These are phyloP conservation scores for Vitis amurensis DNA, from an alignment of 164 flowering plant species.

Conservation along the genomic window DNA sequence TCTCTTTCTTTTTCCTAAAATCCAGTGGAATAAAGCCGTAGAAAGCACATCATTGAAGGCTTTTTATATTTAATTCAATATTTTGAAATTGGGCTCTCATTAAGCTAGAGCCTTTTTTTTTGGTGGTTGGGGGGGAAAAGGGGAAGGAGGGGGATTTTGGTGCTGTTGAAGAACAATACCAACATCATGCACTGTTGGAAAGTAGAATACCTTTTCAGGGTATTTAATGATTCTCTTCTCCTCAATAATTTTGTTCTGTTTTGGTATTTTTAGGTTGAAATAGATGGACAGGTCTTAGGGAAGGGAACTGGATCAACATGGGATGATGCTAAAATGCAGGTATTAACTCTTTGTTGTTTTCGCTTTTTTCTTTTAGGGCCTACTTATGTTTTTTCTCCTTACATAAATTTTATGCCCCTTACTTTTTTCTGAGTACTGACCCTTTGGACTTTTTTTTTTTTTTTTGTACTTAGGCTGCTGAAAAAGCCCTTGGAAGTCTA, in stretches of 20 bases:
- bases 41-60: no score
- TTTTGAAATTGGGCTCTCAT: no score
- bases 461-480: constrained; percentile 65
- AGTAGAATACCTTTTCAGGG: no score
- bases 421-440: constrained; percentile 1
- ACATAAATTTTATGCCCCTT: background rate
- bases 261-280: constrained; percentile 57
- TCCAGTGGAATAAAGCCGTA: no score
- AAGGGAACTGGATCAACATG: constrained; percentile 75
- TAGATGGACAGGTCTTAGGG: constrained; percentile 76
- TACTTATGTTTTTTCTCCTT: constrained; percentile 1
- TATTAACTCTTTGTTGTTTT: constrained; percentile 16
- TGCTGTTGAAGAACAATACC: no score
- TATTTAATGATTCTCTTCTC: background rate
- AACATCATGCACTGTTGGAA: no score
- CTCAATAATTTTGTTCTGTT: constrained; percentile 1
- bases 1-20: no score
- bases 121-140: no score
- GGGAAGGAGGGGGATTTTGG: no score
- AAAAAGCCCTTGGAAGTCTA: constrained; percentile 65
- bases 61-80: no score
- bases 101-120: no score
- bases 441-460: constrained; percentile 9
- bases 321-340: constrained; percentile 92
- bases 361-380: background rate